Percentiles rank a stretch among this genome's conserved stretches.
These are phyloP conservation scores for Yamadazyma insecticola DNA, from an alignment of 805 yeast species.

Conservation along the genomic window DNA sequence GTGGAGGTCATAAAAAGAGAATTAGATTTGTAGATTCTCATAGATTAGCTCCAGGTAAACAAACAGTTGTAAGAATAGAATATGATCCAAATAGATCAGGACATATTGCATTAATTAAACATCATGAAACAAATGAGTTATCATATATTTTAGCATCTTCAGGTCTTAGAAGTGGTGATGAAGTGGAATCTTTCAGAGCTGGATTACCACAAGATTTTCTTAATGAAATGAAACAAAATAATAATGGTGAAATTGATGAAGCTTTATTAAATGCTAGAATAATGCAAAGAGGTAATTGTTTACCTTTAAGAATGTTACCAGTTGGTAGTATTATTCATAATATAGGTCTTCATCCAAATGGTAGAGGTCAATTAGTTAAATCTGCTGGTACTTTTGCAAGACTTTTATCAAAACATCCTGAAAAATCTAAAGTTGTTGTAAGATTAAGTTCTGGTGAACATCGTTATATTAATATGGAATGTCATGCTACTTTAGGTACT, in stretches of 20 bases:
- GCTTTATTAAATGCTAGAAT: constrained; percentile 84
- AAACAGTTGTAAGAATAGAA: constrained; percentile 81
- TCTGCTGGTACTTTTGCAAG: constrained; percentile 96
- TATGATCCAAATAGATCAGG: constrained; percentile 93
- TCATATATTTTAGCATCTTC: constrained; percentile 88
- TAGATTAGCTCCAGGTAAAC: constrained; percentile 65
- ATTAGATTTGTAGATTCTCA: constrained; percentile 75
- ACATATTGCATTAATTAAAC: constrained; percentile 83
- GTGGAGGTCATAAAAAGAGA: constrained; percentile 94
- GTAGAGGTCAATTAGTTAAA: constrained; percentile 86
- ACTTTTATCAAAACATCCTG: constrained; percentile 71
- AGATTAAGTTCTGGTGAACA: constrained; percentile 90
- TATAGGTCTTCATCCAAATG: constrained; percentile 65
- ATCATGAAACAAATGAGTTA: constrained; percentile 53
- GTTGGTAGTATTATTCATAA: constrained; percentile 87
- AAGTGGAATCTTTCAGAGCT: constrained; percentile 80
- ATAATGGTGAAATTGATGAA: constrained; percentile 84
- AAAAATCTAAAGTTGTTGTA: constrained; percentile 66
- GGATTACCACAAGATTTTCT: constrained; percentile 78
- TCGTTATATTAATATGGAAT: constrained; percentile 77
- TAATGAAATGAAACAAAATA: constrained; percentile 57
- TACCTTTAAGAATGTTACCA: constrained; percentile 91
- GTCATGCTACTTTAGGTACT: constrained; percentile 91
- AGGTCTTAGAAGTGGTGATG: constrained; percentile 90
- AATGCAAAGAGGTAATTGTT: constrained; percentile 89